Percentiles rank a stretch among this genome's conserved stretches.
Conservation (phyloP, 257 asterid genomes). For the Cynanchum wilfordii region DNA sequence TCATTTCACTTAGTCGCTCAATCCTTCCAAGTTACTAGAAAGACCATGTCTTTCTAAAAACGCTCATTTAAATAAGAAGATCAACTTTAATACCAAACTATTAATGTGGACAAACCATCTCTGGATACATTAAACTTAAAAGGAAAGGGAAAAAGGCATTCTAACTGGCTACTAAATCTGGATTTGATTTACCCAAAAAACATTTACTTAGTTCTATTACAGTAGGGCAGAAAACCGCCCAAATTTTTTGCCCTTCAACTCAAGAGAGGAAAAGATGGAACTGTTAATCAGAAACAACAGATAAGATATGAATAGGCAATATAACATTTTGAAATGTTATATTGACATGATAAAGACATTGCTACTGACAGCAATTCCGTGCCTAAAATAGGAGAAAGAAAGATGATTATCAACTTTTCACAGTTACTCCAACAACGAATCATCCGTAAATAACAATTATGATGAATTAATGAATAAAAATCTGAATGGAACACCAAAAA, state of each 20-base stretch:
- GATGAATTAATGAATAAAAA: background rate
- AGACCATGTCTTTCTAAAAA: background rate
- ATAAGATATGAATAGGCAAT: background rate
- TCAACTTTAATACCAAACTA: background rate
- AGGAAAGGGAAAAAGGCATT: background rate
- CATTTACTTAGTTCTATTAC: background rate
- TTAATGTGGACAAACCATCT: background rate
- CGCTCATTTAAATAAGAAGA: background rate
- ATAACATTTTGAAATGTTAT: background rate
- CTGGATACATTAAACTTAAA: background rate
- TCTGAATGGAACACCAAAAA: background rate
- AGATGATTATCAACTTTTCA: background rate
- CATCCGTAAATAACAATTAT: background rate
- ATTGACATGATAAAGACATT: no score
- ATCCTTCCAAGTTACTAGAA: background rate
- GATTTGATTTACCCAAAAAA: background rate
- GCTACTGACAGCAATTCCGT: no score
- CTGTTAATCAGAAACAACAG: background rate
- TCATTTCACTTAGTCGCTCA: background rate
- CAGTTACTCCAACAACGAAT: background rate
- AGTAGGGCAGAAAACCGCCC: background rate
- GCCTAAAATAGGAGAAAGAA: background rate
- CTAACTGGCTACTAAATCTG: background rate
- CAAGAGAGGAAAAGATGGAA: background rate
- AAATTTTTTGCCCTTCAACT: background rate